Percentiles rank a stretch among this genome's conserved stretches.
These are phyloP conservation scores for Rhinocladiella similis DNA, from an alignment of 2,329 filamentous ascomycete genomes.

Conservation along the genomic window DNA sequence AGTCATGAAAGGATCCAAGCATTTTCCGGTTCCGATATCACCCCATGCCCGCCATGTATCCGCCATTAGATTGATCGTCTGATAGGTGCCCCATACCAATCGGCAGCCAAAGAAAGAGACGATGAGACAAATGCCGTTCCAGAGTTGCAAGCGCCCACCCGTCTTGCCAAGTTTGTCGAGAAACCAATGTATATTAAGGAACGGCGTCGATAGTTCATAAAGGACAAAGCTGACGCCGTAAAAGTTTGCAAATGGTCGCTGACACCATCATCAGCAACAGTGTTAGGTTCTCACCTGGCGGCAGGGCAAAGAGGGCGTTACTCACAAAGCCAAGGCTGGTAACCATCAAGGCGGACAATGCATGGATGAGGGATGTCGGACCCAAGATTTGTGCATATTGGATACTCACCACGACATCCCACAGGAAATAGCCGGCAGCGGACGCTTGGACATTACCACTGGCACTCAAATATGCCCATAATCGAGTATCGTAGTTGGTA, in stretches of 20 bases:
- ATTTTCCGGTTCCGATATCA: not conserved
- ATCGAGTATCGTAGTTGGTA: constrained; percentile 67
- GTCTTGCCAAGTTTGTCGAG: constrained; percentile 84
- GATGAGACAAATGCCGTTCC: constrained; percentile 74
- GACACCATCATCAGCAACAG: constrained; percentile 1
- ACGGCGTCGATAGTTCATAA: constrained; percentile 82
- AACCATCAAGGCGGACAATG: constrained; percentile 69
- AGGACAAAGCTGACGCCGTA: constrained; percentile 80
- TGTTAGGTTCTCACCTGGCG: no score
- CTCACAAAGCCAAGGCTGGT: constrained; percentile 79
- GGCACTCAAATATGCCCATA: constrained; percentile 76
- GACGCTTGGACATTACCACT: constrained; percentile 73
- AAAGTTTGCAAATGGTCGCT: constrained; percentile 79
- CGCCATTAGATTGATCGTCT: constrained; percentile 67
- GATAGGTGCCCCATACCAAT: constrained; percentile 74
- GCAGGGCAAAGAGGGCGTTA: constrained; percentile 23
- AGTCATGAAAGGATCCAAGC: not conserved
- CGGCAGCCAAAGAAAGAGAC: constrained; percentile 74
- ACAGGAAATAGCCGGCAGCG: constrained; percentile 79
- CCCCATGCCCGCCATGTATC: constrained; percentile 61
- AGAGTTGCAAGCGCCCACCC: constrained; percentile 69
- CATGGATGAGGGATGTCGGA: constrained; percentile 74
- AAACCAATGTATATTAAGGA: constrained; percentile 90
- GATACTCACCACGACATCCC: constrained; percentile 73
- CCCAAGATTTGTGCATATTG: constrained; percentile 72